A percentile compares a stretch with the other conserved stretches of the same genome.
phyloP scores from a whole-genome alignment of 1,284 basidiomycete species.

The Malassezia vespertilionis region DNA sequence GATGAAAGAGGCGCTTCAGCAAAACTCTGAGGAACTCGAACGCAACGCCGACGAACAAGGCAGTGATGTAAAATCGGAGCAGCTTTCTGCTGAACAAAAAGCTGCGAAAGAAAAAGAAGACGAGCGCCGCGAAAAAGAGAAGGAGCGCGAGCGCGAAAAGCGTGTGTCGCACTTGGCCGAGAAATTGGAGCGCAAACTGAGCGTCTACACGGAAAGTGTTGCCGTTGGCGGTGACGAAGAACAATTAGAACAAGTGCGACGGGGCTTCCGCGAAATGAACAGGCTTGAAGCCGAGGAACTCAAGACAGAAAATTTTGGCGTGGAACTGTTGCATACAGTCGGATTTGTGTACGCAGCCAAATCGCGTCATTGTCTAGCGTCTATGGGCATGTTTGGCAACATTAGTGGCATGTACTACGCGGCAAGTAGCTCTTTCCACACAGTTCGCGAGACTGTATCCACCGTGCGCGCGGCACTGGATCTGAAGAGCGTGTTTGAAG shows the following conservation, averaged over 20 bases:
- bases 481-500: slow-evolving; percentile 87
- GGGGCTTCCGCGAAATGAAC: slow-evolving; percentile 38
- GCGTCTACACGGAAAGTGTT: slow-evolving; percentile 84
- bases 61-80: slow-evolving; percentile 23
- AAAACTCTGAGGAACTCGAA: slow-evolving; percentile 61
- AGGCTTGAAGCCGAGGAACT: slow-evolving; percentile 45
- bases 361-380: slow-evolving; percentile 40
- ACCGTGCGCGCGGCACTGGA: slow-evolving; percentile 43
- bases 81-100: slow-evolving; percentile 69
- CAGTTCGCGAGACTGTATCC: slow-evolving; percentile 39
- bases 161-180: slow-evolving; percentile 71
- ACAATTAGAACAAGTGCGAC: slow-evolving; percentile 52
- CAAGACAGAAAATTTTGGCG: slow-evolving; percentile 80
- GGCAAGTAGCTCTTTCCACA: slow-evolving; percentile 34
- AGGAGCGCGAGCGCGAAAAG: slow-evolving; percentile 66
- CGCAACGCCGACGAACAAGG: slow-evolving; percentile 21
- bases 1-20: slow-evolving; percentile 95
- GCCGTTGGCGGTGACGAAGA: slow-evolving; percentile 59
- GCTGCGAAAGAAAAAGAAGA: slow-evolving; percentile 65
- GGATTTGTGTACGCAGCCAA: slow-evolving; percentile 69
- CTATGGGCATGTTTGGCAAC: slow-evolving; percentile 30
- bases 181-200: slow-evolving; percentile 73
- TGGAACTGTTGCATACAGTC: slow-evolving; percentile 79
- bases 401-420: slow-evolving; percentile 34
- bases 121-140: slow-evolving; percentile 58